phyloP scores from a whole-genome alignment of 352 stramenopile species.

The Phytophthora aleatoria region DNA sequence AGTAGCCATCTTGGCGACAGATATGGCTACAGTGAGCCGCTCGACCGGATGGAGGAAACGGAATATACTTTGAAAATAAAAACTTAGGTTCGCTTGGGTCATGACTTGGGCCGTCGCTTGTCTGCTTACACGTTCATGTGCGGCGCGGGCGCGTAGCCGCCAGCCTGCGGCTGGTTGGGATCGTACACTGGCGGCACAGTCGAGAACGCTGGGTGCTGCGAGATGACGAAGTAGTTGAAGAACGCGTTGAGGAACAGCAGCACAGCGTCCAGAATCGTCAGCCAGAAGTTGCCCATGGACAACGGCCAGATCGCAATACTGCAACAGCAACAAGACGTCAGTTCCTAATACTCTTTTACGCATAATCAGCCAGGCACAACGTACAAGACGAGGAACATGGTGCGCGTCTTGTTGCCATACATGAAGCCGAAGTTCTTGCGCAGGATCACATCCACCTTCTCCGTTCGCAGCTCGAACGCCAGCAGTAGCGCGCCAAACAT shows the following conservation, averaged over 20 bases:
- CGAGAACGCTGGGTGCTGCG: slow-evolving; percentile 70
- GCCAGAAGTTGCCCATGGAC: slow-evolving; percentile 90
- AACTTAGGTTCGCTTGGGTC: neutral
- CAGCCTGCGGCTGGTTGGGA: slow-evolving; percentile 27
- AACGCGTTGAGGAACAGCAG: slow-evolving; percentile 90
- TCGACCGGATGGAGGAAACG: neutral
- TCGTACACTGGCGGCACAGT: slow-evolving; percentile 42
- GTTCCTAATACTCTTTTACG: neutral
- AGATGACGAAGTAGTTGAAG: slow-evolving; percentile 93
- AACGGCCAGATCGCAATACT: slow-evolving; percentile 91
- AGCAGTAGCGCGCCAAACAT: slow-evolving; percentile 82
- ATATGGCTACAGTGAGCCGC: slow-evolving; percentile 4
- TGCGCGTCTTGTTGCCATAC: slow-evolving; percentile 90
- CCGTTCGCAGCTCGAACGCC: slow-evolving; percentile 83
- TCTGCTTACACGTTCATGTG: slow-evolving; percentile 35
- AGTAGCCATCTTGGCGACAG: slow-evolving; percentile 6
- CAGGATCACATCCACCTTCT: slow-evolving; percentile 80
- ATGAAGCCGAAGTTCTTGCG: slow-evolving; percentile 91
- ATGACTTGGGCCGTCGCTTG: neutral
- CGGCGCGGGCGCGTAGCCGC: slow-evolving; percentile 20
- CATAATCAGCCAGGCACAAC: slow-evolving; percentile 19
- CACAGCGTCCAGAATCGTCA: slow-evolving; percentile 88
- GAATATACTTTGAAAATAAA: slow-evolving; percentile 26
- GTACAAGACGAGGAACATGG: slow-evolving; percentile 89
- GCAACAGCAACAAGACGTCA: slow-evolving; percentile 41